A percentile compares a stretch with the other conserved stretches of the same genome.
Conservation (phyloP, 208 protist genomes). For the Wallacemonas rigidus region DNA sequence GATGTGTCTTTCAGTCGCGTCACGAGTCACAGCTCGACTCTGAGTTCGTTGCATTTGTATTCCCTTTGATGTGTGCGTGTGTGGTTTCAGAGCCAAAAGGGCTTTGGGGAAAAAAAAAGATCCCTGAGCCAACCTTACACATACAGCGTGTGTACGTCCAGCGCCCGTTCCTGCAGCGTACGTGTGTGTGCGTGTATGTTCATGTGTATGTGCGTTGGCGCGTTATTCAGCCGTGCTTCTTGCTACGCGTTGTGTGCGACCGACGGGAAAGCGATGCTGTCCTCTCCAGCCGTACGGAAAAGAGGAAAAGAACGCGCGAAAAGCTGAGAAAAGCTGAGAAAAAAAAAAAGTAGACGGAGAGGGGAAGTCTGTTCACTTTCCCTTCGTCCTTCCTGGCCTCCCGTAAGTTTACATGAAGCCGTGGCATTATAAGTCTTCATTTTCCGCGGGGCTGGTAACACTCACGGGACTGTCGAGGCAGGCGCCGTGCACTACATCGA, state of each 20-base stretch:
- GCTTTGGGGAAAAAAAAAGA: too few relatives aligned
- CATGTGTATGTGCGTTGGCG: neutral
- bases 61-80: too few relatives aligned
- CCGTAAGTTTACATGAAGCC: neutral
- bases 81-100: too few relatives aligned
- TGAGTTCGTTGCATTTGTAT: too few relatives aligned
- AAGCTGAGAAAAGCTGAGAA: neutral
- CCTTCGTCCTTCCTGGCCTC: neutral
- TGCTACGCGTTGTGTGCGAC: too few relatives aligned
- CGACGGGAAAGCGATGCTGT: too few relatives aligned
- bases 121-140: too few relatives aligned
- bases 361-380: neutral
- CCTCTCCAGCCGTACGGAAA: too few relatives aligned
- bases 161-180: neutral
- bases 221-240: neutral
- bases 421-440: neutral
- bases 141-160: too few relatives aligned
- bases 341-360: neutral
- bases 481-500: neutral
- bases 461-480: neutral
- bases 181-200: conserved; percentile 1
- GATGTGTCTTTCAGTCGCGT: too few relatives aligned
- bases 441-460: neutral
- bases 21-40: too few relatives aligned
- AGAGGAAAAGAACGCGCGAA: neutral